A percentile compares a stretch with the other conserved stretches of the same genome.
These are phyloP conservation scores for Cladosporium velox DNA, from an alignment of 2,329 filamentous ascomycete species.

Conservation along the genomic window DNA sequence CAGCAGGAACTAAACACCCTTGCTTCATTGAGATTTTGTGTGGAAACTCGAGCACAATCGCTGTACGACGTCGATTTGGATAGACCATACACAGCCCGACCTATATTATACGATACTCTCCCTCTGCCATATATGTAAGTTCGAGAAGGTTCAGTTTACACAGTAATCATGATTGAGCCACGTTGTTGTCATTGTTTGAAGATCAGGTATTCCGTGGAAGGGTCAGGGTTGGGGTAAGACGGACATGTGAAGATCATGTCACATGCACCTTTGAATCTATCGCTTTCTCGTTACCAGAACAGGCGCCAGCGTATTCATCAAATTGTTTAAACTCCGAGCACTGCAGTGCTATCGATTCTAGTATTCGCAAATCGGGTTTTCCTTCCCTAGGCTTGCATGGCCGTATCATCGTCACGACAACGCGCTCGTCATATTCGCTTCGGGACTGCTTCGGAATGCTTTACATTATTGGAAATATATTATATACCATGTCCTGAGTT, in stretches of 20 bases:
- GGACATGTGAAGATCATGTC: neutral
- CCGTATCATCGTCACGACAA: neutral
- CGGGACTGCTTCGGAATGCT: neutral
- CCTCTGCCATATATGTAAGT: no score
- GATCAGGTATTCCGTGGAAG: neutral
- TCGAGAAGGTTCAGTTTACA: no score
- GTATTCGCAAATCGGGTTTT: neutral
- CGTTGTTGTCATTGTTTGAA: no score
- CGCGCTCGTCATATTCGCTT: neutral
- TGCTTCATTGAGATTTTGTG: no score
- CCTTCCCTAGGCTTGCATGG: neutral
- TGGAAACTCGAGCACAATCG: no score
- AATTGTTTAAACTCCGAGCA: neutral
- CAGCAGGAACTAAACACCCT: no score
- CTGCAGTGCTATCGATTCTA: neutral
- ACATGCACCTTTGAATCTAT: neutral
- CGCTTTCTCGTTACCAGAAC: neutral
- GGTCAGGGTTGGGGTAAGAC: neutral
- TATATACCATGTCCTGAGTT: neutral
- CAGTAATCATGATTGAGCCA: no score
- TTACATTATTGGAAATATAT: neutral
- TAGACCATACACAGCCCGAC: no score
- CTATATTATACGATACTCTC: no score
- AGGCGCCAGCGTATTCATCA: neutral
- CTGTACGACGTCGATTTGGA: no score